A percentile compares a stretch with the other conserved stretches of the same genome.
Conservation (phyloP, 2,329 filamentous ascomycete species). For the Grosmannia penicillata region DNA sequence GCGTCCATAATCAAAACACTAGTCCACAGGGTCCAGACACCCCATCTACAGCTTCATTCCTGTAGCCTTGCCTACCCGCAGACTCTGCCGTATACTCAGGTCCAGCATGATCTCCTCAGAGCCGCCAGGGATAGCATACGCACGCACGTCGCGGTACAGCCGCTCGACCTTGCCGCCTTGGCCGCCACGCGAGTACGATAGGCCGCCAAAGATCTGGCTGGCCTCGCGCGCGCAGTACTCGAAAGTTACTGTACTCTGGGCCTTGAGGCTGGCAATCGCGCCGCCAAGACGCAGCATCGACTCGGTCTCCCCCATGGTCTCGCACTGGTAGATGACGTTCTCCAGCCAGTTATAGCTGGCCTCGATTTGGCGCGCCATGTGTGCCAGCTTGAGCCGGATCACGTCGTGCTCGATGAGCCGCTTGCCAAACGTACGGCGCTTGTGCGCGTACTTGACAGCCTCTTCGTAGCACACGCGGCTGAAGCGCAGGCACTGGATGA, state of each 20-base stretch:
- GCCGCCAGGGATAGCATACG: slow-evolving; percentile 91
- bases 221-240: slow-evolving; percentile 97
- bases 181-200: slow-evolving; percentile 83
- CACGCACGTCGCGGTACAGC: slow-evolving; percentile 85
- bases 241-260: slow-evolving; percentile 84
- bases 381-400: slow-evolving; percentile 91
- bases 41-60: slow-evolving; percentile 85
- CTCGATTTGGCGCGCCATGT: slow-evolving; percentile 97
- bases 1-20: too few species aligned
- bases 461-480: slow-evolving; percentile 95
- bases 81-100: slow-evolving; percentile 75
- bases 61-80: slow-evolving; percentile 67
- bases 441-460: slow-evolving; percentile 90
- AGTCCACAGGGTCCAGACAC: too few species aligned
- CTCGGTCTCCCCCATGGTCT: slow-evolving; percentile 85
- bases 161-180: slow-evolving; percentile 94
- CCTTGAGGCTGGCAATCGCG: slow-evolving; percentile 86
- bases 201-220: slow-evolving; percentile 89
- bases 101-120: slow-evolving; percentile 99
- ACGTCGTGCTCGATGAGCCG: slow-evolving; percentile 93
- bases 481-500: slow-evolving; percentile 94
- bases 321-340: slow-evolving; percentile 83
- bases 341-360: slow-evolving; percentile 96
- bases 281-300: slow-evolving; percentile 93
- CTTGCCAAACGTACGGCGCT: slow-evolving; percentile 93